A percentile compares a stretch with the other conserved stretches of the same genome.
Evolutionary conservation across 1,284 basidiomycete genomes (phyloP).

Genomic region (Somion occarium): DNA sequence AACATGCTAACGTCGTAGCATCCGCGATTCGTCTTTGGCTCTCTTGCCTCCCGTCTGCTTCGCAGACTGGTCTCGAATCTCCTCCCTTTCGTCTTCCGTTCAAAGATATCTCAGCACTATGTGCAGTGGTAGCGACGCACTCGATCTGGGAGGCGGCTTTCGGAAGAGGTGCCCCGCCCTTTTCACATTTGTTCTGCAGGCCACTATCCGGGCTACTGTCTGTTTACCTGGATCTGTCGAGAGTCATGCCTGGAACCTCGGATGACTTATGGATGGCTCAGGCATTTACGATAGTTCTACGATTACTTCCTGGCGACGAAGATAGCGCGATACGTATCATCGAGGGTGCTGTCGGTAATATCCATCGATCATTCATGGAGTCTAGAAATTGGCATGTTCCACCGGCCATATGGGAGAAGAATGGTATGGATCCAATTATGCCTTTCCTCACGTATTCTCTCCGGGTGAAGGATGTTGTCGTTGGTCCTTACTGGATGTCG

Average conservation of each 20-base stretch:
- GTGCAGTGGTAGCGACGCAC: slow-evolving; percentile 44
- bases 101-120: slow-evolving; percentile 44
- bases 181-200: slow-evolving; percentile 37
- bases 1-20: slow-evolving; percentile 34
- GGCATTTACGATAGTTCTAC: slow-evolving; percentile 47
- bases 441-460: slow-evolving; percentile 57
- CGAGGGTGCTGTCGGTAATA: slow-evolving; percentile 31
- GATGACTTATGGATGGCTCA: slow-evolving; percentile 62
- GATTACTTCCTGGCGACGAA: slow-evolving; percentile 67
- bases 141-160: slow-evolving; percentile 40
- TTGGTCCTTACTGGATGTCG: slow-evolving; percentile 45
- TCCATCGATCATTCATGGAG: slow-evolving; percentile 38
- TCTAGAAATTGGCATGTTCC: slow-evolving; percentile 34
- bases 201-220: slow-evolving; percentile 49
- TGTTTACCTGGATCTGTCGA: slow-evolving; percentile 53
- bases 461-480: slow-evolving; percentile 22
- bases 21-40: slow-evolving; percentile 60
- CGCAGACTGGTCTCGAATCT: slow-evolving; percentile 28
- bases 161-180: slow-evolving; percentile 19
- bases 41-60: slow-evolving; percentile 45
- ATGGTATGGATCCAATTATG: slow-evolving; percentile 43
- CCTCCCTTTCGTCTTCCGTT: slow-evolving; percentile 59
- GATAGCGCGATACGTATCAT: slow-evolving; percentile 38
- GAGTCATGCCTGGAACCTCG: slow-evolving; percentile 46
- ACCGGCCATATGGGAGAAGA: slow-evolving; percentile 43